Evolutionary conservation across 768 basidiomycete genomes (phyloP).

Genomic region (Termitomyces sp.): DNA sequence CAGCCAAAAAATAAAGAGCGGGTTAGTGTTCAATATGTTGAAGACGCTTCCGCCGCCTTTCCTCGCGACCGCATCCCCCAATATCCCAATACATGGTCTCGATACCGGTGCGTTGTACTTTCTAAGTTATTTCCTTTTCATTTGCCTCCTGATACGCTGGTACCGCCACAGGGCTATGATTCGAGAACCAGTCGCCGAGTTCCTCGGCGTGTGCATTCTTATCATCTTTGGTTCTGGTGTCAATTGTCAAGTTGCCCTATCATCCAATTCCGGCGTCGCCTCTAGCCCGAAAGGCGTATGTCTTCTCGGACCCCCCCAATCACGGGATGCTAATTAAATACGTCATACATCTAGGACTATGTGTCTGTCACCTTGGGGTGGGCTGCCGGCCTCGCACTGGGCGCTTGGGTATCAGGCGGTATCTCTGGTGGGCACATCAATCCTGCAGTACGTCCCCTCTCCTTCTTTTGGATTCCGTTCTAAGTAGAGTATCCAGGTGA

Average conservation of each 20-base stretch:
- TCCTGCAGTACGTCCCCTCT: conserved; percentile 47
- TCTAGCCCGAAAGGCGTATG: conserved; percentile 53
- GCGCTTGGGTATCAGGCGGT: conserved; percentile 63
- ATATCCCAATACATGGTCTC: conserved; percentile 54
- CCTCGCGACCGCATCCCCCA: conserved; percentile 26
- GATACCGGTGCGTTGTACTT: conserved; percentile 38
- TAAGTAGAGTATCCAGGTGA: no score
- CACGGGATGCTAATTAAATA: background rate
- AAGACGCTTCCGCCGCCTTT: background rate
- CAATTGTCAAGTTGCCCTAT: conserved; percentile 53
- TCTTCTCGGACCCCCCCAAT: conserved; percentile 6
- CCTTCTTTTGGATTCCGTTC: background rate
- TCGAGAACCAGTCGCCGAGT: conserved; percentile 62
- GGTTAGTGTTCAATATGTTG: background rate
- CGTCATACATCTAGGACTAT: conserved; percentile 31
- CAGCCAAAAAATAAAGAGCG: background rate
- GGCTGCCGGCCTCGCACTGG: conserved; percentile 58
- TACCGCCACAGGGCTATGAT: conserved; percentile 33
- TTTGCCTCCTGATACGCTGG: background rate
- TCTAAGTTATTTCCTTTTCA: background rate
- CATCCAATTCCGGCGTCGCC: conserved; percentile 40
- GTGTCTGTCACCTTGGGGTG: conserved; percentile 52
- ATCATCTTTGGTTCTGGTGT: conserved; percentile 58
- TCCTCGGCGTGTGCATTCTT: conserved; percentile 54
- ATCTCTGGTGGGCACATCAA: conserved; percentile 77